These are phyloP conservation scores for Artomyces pyxidatus DNA, from an alignment of 768 basidiomycete genomes.

Conservation along the genomic window DNA sequence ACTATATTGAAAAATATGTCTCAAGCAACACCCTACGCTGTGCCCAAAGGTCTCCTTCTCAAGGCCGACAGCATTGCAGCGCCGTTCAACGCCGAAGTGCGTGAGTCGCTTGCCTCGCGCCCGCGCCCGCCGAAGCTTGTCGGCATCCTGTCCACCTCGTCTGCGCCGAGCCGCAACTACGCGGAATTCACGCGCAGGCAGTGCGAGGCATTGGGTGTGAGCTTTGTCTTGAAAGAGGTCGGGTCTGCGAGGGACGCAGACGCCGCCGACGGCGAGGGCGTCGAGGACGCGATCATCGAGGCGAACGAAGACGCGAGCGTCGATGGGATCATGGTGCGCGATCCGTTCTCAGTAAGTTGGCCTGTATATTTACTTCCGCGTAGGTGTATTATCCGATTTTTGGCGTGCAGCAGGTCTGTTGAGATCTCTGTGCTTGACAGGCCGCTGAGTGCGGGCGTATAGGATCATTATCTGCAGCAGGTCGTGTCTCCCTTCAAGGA, in stretches of 20 bases:
- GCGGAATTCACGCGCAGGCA: slow-evolving; percentile 89
- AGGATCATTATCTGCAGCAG: slow-evolving; percentile 98
- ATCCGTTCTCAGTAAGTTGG: slow-evolving; percentile 1
- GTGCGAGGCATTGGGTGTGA: slow-evolving; percentile 81
- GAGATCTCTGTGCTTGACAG: slow-evolving; percentile 14
- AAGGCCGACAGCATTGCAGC: slow-evolving; percentile 73
- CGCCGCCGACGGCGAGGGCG: slow-evolving; percentile 74
- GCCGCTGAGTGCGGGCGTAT: background rate
- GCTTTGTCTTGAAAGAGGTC: slow-evolving; percentile 70
- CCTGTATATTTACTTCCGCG: background rate
- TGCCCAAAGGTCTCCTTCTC: slow-evolving; percentile 65
- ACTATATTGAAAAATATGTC: too few relatives aligned
- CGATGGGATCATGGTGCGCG: slow-evolving; percentile 89
- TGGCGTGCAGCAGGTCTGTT: slow-evolving; percentile 77
- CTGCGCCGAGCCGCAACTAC: slow-evolving; percentile 72
- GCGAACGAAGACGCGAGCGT: slow-evolving; percentile 65
- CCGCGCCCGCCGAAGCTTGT: slow-evolving; percentile 63
- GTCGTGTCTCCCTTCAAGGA: slow-evolving; percentile 95
- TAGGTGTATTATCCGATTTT: slow-evolving; percentile 97
- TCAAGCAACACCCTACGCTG: too few relatives aligned
- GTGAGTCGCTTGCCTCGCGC: slow-evolving; percentile 30
- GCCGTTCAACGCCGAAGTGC: slow-evolving; percentile 65
- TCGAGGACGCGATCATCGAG: slow-evolving; percentile 57
- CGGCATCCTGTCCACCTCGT: slow-evolving; percentile 84
- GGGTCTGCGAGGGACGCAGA: slow-evolving; percentile 49